Percentiles rank a stretch among this genome's conserved stretches.
phyloP scores from a whole-genome alignment of 116 monocot genomes.

The Thalassia testudinum region DNA sequence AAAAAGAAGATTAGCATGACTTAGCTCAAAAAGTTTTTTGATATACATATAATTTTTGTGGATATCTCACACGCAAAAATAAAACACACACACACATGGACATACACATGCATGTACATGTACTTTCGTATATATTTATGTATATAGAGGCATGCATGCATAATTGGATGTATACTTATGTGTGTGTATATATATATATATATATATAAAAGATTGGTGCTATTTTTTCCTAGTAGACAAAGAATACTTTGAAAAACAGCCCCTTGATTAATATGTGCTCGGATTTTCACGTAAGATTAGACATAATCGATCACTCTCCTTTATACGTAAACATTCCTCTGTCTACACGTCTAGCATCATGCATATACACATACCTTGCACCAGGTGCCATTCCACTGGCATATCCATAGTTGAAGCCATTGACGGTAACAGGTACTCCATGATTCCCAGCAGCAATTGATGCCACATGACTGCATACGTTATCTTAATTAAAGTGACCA shows the following conservation, averaged over 20 bases:
- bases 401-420: slow-evolving; percentile 49
- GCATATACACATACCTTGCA: slow-evolving; percentile 57
- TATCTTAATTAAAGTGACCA: no score
- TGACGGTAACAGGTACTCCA: slow-evolving; percentile 54
- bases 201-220: no score
- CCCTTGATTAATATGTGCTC: no score
- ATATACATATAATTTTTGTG: no score
- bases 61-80: no score
- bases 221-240: no score
- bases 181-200: neutral
- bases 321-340: no score
- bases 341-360: no score
- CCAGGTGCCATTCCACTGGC: slow-evolving; percentile 91
- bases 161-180: neutral
- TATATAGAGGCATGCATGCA: neutral
- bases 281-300: no score
- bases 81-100: neutral
- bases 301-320: no score
- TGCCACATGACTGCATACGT: slow-evolving; percentile 62
- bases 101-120: neutral
- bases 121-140: neutral
- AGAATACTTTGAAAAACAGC: no score
- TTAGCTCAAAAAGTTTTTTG: neutral
- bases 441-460: slow-evolving; percentile 71
- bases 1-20: neutral